Evolutionary conservation across 73 alveolate genomes (phyloP).

Genomic region (Tetrahymena thermophila): DNA sequence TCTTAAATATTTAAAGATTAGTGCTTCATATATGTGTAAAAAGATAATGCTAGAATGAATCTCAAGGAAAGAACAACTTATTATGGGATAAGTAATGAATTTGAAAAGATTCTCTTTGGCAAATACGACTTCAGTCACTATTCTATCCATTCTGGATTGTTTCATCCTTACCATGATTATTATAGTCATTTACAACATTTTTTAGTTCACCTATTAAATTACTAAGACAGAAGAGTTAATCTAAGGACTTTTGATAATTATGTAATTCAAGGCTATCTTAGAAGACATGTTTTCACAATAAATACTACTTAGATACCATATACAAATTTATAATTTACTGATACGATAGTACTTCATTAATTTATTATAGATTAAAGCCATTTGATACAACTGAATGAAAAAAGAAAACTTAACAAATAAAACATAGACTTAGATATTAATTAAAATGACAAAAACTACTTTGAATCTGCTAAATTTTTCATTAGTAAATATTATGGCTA

Average conservation of each 20-base stretch:
- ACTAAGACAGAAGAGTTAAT: neutral
- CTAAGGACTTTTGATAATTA: neutral
- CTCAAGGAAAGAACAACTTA: neutral
- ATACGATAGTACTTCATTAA: neutral
- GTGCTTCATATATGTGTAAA: neutral
- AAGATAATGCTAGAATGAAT: neutral
- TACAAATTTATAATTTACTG: neutral
- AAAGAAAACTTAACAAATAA: neutral
- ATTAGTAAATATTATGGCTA: neutral
- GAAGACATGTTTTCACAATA: neutral
- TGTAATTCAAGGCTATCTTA: neutral
- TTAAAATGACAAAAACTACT: neutral
- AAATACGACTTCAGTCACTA: neutral
- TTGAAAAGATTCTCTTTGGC: neutral
- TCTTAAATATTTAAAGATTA: neutral
- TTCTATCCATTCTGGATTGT: neutral
- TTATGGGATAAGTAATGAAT: neutral
- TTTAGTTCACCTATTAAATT: neutral
- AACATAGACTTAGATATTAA: neutral
- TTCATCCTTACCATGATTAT: neutral
- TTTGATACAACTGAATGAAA: neutral
- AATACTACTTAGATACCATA: neutral
- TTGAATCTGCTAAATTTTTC: neutral
- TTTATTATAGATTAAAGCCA: neutral
- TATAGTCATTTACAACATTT: neutral